Evolutionary conservation across 2,329 filamentous ascomycete genomes (phyloP).

Genomic region (Fusarium euwallaceae): DNA sequence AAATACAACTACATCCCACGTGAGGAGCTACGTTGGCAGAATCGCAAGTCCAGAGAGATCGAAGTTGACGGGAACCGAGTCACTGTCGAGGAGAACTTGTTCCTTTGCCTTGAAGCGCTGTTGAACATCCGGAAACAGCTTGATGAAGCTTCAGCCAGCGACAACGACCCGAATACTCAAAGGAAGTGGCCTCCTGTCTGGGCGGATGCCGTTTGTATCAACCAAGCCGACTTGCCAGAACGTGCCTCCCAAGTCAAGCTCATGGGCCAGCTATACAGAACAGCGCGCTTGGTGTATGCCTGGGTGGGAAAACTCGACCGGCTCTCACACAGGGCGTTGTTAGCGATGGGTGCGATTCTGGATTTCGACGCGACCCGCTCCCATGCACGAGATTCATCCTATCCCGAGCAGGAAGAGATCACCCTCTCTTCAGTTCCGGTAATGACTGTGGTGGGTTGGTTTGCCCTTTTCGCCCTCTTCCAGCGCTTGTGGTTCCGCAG

Average conservation of each 20-base stretch:
- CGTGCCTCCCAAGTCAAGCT: not conserved
- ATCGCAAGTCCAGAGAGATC: not conserved
- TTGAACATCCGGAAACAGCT: not conserved
- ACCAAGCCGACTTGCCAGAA: conserved; percentile 5
- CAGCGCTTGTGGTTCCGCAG: conserved; percentile 12
- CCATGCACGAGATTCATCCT: not conserved
- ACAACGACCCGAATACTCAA: not conserved
- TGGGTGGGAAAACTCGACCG: not conserved
- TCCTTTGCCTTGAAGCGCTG: not conserved
- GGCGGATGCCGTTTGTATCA: conserved; percentile 12
- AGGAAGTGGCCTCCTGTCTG: not conserved
- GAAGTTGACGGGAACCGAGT: not conserved
- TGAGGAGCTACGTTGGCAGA: not conserved
- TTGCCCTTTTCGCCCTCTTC: conserved; percentile 8
- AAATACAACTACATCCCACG: not conserved
- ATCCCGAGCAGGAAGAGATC: not conserved
- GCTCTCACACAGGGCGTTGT: not conserved
- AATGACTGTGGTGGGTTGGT: conserved; percentile 3
- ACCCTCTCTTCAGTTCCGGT: not conserved
- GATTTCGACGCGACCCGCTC: not conserved
- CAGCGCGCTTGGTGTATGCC: not conserved
- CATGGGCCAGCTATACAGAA: conserved; percentile 1
- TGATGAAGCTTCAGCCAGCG: not conserved
- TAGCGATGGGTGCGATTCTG: not conserved
- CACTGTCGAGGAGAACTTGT: not conserved